These are phyloP conservation scores for Phytopythium ostracodes DNA, from an alignment of 352 stramenopile species.

Conservation along the genomic window DNA sequence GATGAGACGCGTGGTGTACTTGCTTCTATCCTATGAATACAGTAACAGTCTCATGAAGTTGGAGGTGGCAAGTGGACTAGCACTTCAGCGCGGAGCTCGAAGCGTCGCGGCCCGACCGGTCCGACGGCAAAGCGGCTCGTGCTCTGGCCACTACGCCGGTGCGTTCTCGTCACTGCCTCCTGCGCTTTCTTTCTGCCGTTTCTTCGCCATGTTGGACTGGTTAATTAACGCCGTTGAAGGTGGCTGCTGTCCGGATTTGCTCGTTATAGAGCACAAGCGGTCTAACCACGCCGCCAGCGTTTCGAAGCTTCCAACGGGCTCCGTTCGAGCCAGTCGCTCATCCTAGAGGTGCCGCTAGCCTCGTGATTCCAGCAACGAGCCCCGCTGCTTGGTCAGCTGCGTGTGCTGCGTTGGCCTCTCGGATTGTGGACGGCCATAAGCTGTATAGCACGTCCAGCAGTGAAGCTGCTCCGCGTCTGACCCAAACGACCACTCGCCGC, in stretches of 20 bases:
- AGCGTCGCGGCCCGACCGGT: background rate
- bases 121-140: background rate
- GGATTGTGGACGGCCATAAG: background rate
- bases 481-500: background rate
- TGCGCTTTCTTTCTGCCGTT: slow-evolving; percentile 1
- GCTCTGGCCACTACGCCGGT: background rate
- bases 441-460: background rate
- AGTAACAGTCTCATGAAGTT: no score
- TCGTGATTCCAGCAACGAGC: background rate
- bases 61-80: background rate
- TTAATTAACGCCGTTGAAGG: background rate
- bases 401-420: background rate
- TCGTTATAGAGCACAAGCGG: background rate
- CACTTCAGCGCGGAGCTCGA: background rate
- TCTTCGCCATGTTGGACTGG: background rate
- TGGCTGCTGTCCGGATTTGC: background rate
- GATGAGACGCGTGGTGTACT: no score
- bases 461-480: background rate
- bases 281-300: background rate
- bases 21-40: no score
- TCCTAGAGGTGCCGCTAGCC: background rate
- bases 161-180: background rate
- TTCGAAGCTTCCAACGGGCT: background rate
- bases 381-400: background rate
- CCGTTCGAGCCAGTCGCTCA: background rate